phyloP scores from a whole-genome alignment of 257 asterid genomes.

The Penstemon eatonii region DNA sequence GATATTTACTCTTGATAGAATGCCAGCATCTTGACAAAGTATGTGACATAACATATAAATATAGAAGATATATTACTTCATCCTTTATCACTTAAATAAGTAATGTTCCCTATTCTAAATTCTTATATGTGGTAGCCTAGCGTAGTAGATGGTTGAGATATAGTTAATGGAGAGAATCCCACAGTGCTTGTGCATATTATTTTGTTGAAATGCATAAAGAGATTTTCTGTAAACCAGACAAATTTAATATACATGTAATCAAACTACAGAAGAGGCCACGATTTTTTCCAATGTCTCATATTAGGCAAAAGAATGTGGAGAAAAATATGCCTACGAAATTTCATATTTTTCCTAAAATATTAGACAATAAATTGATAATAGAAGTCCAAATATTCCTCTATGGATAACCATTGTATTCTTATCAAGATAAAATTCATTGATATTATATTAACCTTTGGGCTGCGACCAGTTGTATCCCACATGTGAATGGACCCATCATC shows the following conservation, averaged over 20 bases:
- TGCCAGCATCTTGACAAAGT: not conserved
- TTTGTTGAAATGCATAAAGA: conserved; percentile 11
- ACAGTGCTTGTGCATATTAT: conserved; percentile 3
- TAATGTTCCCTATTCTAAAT: not conserved
- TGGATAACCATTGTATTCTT: conserved; percentile 23
- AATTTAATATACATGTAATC: not conserved
- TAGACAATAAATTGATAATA: not conserved
- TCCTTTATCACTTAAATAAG: not conserved
- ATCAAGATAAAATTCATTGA: conserved; percentile 16
- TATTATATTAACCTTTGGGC: conserved; percentile 68
- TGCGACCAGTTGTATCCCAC: conserved; percentile 98
- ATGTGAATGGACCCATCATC: conserved; percentile 97
- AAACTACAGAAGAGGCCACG: not conserved
- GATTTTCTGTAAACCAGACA: conserved; percentile 4
- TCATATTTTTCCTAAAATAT: not conserved
- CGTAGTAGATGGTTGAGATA: not conserved
- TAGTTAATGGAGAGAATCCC: not conserved
- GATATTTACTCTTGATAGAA: conserved; percentile 11
- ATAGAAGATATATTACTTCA: not conserved
- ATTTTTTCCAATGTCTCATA: not conserved
- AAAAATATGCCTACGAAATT: not conserved
- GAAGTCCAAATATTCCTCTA: not conserved
- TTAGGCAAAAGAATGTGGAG: conserved; percentile 16
- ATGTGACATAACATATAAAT: not conserved
- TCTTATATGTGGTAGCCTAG: not conserved